These are phyloP conservation scores for Lipomyces mesembrius DNA, from an alignment of 805 yeast genomes.

Conservation along the genomic window DNA sequence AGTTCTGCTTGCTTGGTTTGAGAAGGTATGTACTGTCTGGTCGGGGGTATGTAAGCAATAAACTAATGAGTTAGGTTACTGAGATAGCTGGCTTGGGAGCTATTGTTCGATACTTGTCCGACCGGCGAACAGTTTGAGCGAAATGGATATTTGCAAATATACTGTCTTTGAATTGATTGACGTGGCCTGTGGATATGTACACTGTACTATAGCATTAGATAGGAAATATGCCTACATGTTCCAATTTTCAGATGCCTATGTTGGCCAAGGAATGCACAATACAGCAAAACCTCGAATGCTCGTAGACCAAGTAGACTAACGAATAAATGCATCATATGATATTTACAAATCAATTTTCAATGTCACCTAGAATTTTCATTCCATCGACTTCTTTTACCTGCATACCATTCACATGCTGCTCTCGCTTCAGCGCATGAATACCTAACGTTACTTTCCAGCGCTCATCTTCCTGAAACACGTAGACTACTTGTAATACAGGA, in stretches of 20 bases:
- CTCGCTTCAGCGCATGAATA: constrained; percentile 31
- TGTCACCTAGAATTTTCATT: constrained; percentile 2
- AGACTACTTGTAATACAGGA: constrained; percentile 30
- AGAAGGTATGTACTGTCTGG: constrained; percentile 52
- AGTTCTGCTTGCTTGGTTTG: constrained; percentile 85
- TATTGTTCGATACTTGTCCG: constrained; percentile 82
- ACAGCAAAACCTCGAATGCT: background rate
- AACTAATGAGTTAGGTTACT: constrained; percentile 51
- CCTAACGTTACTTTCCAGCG: constrained; percentile 31
- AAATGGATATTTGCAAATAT: constrained; percentile 5
- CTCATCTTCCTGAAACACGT: constrained; percentile 23
- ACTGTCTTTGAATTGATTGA: constrained; percentile 3
- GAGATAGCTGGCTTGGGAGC: constrained; percentile 87
- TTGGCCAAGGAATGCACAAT: background rate
- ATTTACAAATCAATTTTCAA: background rate
- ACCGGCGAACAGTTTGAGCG: constrained; percentile 72
- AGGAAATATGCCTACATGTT: background rate
- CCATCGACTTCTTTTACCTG: constrained; percentile 31
- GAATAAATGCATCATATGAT: background rate
- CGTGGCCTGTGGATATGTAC: constrained; percentile 3
- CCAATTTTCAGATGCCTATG: background rate
- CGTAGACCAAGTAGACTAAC: background rate
- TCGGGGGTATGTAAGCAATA: background rate
- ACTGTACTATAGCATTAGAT: constrained; percentile 1
- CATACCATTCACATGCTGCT: constrained; percentile 13